Percentiles rank a stretch among this genome's conserved stretches.
Evolutionary conservation across 192 early-diverging fungal species (phyloP).

Genomic region (Borealophlyctis nickersoniae): DNA sequence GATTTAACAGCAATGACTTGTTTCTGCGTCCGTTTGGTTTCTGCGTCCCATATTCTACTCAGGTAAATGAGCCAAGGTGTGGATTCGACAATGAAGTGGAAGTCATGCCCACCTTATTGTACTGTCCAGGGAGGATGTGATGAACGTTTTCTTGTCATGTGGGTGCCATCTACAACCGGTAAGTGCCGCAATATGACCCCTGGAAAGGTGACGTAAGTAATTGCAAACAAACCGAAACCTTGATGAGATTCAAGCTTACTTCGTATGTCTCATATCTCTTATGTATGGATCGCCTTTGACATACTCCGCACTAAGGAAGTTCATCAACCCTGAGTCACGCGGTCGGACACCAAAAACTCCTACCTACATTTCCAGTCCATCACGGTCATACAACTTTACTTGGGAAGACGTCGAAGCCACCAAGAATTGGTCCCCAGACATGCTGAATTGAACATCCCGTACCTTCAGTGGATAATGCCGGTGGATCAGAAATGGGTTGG

Average conservation of each 20-base stretch:
- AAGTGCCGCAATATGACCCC: conserved; percentile 80
- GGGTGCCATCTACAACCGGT: conserved; percentile 83
- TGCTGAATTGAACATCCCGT: conserved; percentile 73
- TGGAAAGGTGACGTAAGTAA: conserved; percentile 9
- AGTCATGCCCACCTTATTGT: conserved; percentile 56
- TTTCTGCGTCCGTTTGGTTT: conserved; percentile 66
- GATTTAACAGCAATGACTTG: conserved; percentile 76
- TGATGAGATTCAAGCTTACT: conserved; percentile 23
- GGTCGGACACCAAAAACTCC: no score
- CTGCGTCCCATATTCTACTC: conserved; percentile 75
- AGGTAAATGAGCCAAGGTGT: neutral
- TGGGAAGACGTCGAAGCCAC: conserved; percentile 73
- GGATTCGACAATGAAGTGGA: conserved; percentile 9
- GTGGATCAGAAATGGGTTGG: no score
- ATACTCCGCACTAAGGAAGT: conserved; percentile 58
- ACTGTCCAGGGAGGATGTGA: conserved; percentile 78
- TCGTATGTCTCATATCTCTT: conserved; percentile 77
- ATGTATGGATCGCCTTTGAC: conserved; percentile 93
- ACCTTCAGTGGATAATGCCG: conserved; percentile 45
- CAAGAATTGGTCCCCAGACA: conserved; percentile 71
- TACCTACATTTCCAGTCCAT: conserved; percentile 64
- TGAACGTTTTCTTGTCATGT: conserved; percentile 54
- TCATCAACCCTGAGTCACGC: no score
- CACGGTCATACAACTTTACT: conserved; percentile 73
- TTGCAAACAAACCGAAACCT: neutral